Percentiles rank a stretch among this genome's conserved stretches.
Conservation (phyloP, 2,329 filamentous ascomycete species). For the Verticillium tricorpus region DNA sequence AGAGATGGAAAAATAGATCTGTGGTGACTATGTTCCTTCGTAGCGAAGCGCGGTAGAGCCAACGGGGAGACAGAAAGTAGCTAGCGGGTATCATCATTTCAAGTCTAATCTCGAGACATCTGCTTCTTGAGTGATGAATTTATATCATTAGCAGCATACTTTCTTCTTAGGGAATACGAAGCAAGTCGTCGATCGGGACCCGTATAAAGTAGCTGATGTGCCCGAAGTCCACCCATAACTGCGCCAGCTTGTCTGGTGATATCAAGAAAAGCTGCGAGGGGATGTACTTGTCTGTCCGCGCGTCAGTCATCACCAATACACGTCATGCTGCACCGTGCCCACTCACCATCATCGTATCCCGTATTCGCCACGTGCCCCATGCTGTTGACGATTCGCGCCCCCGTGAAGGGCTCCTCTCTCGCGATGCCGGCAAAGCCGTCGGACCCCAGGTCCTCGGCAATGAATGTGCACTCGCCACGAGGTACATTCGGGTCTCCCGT, state of each 20-base stretch:
- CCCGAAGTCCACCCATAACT: constrained; percentile 68
- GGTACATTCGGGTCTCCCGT: constrained; percentile 91
- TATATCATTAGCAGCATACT: neutral
- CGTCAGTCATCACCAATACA: neutral
- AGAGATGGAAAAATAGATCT: no score
- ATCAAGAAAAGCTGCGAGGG: constrained; percentile 73
- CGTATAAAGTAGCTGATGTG: constrained; percentile 59
- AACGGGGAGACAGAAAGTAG: neutral
- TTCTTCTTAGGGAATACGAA: constrained; percentile 19
- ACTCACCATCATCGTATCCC: constrained; percentile 68
- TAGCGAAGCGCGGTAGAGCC: neutral
- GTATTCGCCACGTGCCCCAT: constrained; percentile 72
- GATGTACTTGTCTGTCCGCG: constrained; percentile 60
- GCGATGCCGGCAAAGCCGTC: constrained; percentile 60
- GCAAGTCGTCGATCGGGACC: constrained; percentile 52
- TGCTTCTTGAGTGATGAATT: neutral
- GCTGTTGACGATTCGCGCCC: constrained; percentile 68
- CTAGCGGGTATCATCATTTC: neutral
- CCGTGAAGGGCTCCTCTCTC: constrained; percentile 65
- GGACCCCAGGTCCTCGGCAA: constrained; percentile 70
- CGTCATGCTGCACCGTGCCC: no score
- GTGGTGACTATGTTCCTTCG: neutral
- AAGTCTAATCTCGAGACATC: neutral
- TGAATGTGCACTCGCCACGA: constrained; percentile 77
- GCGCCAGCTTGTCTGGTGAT: constrained; percentile 71